phyloP scores from a whole-genome alignment of 1,139 yeast species.

The Saccharomyces hybrid region DNA sequence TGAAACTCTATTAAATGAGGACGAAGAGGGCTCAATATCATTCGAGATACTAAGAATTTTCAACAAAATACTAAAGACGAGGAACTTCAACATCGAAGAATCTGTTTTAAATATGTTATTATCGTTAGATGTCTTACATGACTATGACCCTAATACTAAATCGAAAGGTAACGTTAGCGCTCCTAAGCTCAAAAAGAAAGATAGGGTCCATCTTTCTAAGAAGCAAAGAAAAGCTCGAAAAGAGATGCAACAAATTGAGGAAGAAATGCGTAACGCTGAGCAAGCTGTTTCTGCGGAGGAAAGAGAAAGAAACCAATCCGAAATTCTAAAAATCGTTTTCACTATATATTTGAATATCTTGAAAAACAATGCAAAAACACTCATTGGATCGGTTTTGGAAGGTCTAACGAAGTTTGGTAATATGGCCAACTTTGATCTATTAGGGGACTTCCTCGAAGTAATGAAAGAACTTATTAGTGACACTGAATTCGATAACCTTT shows the following conservation, averaged over 20 bases:
- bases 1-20: slow-evolving; percentile 61
- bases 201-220: slow-evolving; percentile 80
- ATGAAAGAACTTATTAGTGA: slow-evolving; percentile 68
- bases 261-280: slow-evolving; percentile 82
- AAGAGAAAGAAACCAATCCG: slow-evolving; percentile 77
- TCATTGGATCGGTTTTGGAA: slow-evolving; percentile 83
- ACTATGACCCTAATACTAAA: slow-evolving; percentile 62
- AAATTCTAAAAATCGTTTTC: slow-evolving; percentile 65
- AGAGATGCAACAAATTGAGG: slow-evolving; percentile 79
- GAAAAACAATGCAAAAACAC: slow-evolving; percentile 51
- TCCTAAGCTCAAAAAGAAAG: slow-evolving; percentile 64
- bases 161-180: slow-evolving; percentile 37
- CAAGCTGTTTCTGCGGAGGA: slow-evolving; percentile 80
- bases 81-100: slow-evolving; percentile 77
- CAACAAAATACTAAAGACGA: slow-evolving; percentile 61
- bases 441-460: slow-evolving; percentile 88
- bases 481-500: slow-evolving; percentile 37
- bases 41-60: slow-evolving; percentile 62
- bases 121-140: slow-evolving; percentile 66
- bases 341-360: slow-evolving; percentile 71
- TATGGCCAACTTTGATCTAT: slow-evolving; percentile 82
- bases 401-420: slow-evolving; percentile 87
- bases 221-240: slow-evolving; percentile 81
- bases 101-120: slow-evolving; percentile 67
- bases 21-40: slow-evolving; percentile 71